phyloP scores from a whole-genome alignment of 1,139 yeast species.

The Pichia sp. region DNA sequence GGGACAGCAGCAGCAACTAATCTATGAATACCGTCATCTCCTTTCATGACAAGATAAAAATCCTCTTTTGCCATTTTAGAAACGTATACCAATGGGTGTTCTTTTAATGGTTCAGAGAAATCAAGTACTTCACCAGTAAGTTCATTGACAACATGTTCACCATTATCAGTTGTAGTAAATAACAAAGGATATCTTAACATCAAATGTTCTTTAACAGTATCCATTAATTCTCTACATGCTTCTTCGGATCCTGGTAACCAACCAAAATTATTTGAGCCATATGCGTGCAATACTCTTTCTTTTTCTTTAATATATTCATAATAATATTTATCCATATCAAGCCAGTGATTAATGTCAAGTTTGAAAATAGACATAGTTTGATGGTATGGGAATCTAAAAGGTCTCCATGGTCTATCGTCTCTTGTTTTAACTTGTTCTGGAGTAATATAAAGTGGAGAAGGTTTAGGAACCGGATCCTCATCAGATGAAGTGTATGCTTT shows the following conservation, averaged over 20 bases:
- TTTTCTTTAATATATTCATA: slow-evolving; percentile 61
- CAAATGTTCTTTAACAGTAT: slow-evolving; percentile 55
- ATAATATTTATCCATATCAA: slow-evolving; percentile 74
- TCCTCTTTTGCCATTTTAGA: slow-evolving; percentile 73
- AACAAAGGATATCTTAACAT: slow-evolving; percentile 54
- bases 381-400: slow-evolving; percentile 75
- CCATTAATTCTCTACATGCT: slow-evolving; percentile 59
- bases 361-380: slow-evolving; percentile 73
- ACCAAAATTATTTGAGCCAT: slow-evolving; percentile 57
- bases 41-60: slow-evolving; percentile 54
- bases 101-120: slow-evolving; percentile 52
- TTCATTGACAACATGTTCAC: slow-evolving; percentile 50
- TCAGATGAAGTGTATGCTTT: slow-evolving; percentile 24
- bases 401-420: slow-evolving; percentile 78
- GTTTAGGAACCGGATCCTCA: slow-evolving; percentile 39
- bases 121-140: slow-evolving; percentile 57
- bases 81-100: slow-evolving; percentile 56
- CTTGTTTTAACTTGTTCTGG: slow-evolving; percentile 61
- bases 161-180: slow-evolving; percentile 48
- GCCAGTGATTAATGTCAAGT: slow-evolving; percentile 67
- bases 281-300: slow-evolving; percentile 48
- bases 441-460: slow-evolving; percentile 57
- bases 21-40: slow-evolving; percentile 56
- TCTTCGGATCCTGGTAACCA: slow-evolving; percentile 66
- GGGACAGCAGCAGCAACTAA: slow-evolving; percentile 72